A percentile compares a stretch with the other conserved stretches of the same genome.
These are phyloP conservation scores for Clitoria ternatea DNA, from an alignment of 306 rosid species.

Conservation along the genomic window DNA sequence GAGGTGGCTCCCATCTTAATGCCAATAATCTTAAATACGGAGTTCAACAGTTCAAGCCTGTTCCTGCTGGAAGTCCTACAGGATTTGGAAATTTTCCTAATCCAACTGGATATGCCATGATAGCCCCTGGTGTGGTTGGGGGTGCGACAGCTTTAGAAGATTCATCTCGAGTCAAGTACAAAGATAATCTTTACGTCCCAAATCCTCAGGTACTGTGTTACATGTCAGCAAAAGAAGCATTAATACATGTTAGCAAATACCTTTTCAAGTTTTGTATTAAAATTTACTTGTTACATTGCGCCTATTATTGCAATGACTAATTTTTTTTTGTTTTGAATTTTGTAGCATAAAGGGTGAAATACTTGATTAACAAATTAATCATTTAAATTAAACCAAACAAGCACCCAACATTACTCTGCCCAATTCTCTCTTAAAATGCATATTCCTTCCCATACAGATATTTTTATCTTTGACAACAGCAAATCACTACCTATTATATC, in stretches of 20 bases:
- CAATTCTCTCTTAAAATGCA: neutral
- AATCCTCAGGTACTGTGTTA: slow-evolving; percentile 77
- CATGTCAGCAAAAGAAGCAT: neutral
- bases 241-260: neutral
- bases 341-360: neutral
- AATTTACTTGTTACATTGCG: neutral
- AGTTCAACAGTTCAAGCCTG: slow-evolving; percentile 89
- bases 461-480: neutral
- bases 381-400: neutral
- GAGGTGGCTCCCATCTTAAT: slow-evolving; percentile 84
- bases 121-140: slow-evolving; percentile 82
- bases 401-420: neutral
- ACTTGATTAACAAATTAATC: neutral
- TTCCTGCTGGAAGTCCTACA: slow-evolving; percentile 77
- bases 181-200: slow-evolving; percentile 83
- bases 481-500: neutral
- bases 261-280: neutral
- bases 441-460: neutral
- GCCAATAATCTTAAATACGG: slow-evolving; percentile 87
- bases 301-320: neutral
- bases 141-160: slow-evolving; percentile 79
- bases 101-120: slow-evolving; percentile 82
- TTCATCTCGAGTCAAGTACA: slow-evolving; percentile 88
- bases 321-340: neutral
- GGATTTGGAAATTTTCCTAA: slow-evolving; percentile 82